Percentiles rank a stretch among this genome's conserved stretches.
These are phyloP conservation scores for Rutstroemia sydowiana DNA, from an alignment of 2,329 filamentous ascomycete genomes.

Conservation along the genomic window DNA sequence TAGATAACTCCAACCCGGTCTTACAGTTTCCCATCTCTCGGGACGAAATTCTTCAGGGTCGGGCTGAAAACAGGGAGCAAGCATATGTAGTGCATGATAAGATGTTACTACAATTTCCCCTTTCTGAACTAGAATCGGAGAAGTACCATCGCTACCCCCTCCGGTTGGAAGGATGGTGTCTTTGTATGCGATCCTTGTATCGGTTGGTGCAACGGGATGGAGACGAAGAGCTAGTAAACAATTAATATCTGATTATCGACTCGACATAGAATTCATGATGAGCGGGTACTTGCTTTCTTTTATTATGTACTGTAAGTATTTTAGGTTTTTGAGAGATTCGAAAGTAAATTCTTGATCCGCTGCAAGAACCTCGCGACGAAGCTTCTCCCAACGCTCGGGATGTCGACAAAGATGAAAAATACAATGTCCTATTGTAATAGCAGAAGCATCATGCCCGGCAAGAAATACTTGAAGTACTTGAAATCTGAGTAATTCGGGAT, in stretches of 20 bases:
- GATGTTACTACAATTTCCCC: too few species aligned
- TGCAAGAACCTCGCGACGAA: conserved; percentile 23
- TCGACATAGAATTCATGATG: not conserved
- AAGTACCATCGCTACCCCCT: too few species aligned
- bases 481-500: conserved; percentile 32
- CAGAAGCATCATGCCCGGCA: conserved; percentile 36
- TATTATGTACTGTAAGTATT: conserved; percentile 46
- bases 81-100: too few species aligned
- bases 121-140: too few species aligned
- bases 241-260: too few species aligned
- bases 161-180: conserved; percentile 4
- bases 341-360: conserved; percentile 35
- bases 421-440: conserved; percentile 30
- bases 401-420: conserved; percentile 22
- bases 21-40: too few species aligned
- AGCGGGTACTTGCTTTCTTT: conserved; percentile 44
- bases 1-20: too few species aligned
- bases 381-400: conserved; percentile 26
- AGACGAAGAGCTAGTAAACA: conserved; percentile 22
- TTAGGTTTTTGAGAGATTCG: conserved; percentile 41
- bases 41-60: too few species aligned
- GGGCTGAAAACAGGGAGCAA: too few species aligned
- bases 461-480: conserved; percentile 31
- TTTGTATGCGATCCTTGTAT: conserved; percentile 11
- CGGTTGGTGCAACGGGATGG: conserved; percentile 32